phyloP scores from a whole-genome alignment of 352 stramenopile genomes.

The Pythium volutum region DNA sequence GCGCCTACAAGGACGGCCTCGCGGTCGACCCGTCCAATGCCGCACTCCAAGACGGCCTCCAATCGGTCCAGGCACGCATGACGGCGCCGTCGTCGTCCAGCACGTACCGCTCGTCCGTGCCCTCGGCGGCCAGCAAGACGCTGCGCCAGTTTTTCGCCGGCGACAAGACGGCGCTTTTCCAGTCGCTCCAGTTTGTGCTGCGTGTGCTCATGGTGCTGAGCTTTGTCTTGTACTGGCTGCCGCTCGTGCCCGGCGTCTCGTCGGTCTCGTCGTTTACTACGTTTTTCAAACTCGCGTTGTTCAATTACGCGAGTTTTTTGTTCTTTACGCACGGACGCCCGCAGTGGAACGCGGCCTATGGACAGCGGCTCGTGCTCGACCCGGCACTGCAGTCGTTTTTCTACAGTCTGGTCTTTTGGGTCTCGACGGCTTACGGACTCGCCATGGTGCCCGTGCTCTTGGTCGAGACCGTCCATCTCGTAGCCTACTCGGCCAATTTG shows the following conservation, averaged over 20 bases:
- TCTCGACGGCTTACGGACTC: constrained; percentile 69
- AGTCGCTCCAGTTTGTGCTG: constrained; percentile 66
- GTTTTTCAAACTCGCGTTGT: constrained; percentile 82
- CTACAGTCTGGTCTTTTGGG: constrained; percentile 85
- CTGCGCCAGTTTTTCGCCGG: constrained; percentile 47
- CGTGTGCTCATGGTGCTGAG: constrained; percentile 56
- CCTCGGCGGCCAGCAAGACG: constrained; percentile 31
- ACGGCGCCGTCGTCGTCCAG: constrained; percentile 19
- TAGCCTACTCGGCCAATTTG: constrained; percentile 55
- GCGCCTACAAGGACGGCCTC: constrained; percentile 79
- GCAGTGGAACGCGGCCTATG: constrained; percentile 68
- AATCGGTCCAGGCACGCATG: constrained; percentile 54
- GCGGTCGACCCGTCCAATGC: constrained; percentile 55
- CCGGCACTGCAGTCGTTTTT: constrained; percentile 80
- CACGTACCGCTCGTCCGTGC: constrained; percentile 9
- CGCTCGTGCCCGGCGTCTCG: constrained; percentile 33
- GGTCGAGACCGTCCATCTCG: constrained; percentile 77
- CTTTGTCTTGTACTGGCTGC: constrained; percentile 78
- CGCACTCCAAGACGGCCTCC: constrained; percentile 68
- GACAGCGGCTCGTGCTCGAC: constrained; percentile 79
- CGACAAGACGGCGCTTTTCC: constrained; percentile 67
- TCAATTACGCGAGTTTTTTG: constrained; percentile 81
- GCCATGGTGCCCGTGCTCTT: constrained; percentile 78
- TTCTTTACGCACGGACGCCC: constrained; percentile 76
- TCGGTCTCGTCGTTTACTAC: constrained; percentile 46